Evolutionary conservation across 805 yeast species (phyloP).

Genomic region (Millerozyma acaciae): DNA sequence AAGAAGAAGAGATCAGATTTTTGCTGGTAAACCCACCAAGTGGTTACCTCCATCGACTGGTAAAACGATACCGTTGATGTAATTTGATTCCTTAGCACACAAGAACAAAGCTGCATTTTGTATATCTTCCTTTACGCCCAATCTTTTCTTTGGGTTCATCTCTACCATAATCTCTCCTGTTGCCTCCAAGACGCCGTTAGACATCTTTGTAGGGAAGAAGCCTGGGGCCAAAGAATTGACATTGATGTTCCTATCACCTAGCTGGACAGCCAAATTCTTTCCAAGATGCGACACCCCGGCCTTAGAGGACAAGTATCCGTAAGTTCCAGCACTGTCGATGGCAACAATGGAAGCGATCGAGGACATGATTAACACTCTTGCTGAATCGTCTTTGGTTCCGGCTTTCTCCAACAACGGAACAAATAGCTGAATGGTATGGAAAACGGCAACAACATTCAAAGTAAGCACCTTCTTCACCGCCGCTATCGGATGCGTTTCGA

Average conservation of each 20-base stretch:
- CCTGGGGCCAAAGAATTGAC: constrained; percentile 76
- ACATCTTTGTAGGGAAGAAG: constrained; percentile 72
- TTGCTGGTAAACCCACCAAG: constrained; percentile 27
- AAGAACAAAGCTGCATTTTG: constrained; percentile 54
- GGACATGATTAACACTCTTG: constrained; percentile 63
- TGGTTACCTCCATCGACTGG: constrained; percentile 71
- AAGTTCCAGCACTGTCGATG: constrained; percentile 47
- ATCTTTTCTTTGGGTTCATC: constrained; percentile 57
- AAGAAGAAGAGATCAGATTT: constrained; percentile 3
- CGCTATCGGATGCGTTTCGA: constrained; percentile 55
- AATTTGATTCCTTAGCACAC: constrained; percentile 50
- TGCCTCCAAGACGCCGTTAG: constrained; percentile 55
- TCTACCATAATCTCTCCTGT: constrained; percentile 46
- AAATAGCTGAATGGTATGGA: constrained; percentile 59
- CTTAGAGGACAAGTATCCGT: constrained; percentile 70
- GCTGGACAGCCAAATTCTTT: constrained; percentile 56
- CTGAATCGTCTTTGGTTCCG: constrained; percentile 53
- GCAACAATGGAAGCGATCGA: constrained; percentile 56
- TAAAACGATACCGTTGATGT: constrained; percentile 62
- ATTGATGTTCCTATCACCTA: constrained; percentile 63
- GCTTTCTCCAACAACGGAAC: constrained; percentile 53
- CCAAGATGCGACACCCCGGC: constrained; percentile 72
- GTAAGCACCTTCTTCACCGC: constrained; percentile 62
- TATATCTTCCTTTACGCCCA: constrained; percentile 60
- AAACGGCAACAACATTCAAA: constrained; percentile 66